phyloP scores from a whole-genome alignment of 2,329 filamentous ascomycete genomes.

The Trichoderma guizhouense region DNA sequence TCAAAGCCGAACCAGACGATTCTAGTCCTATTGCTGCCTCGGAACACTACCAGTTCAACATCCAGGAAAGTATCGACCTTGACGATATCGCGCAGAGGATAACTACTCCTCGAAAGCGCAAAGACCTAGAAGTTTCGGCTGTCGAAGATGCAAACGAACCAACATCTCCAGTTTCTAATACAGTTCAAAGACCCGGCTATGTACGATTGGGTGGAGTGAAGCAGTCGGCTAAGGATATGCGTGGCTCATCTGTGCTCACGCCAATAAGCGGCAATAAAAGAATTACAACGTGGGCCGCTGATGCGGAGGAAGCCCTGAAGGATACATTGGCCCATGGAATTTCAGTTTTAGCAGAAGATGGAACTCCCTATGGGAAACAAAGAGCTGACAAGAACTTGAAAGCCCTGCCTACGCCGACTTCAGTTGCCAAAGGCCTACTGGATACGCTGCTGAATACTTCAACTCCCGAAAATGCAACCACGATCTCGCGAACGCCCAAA shows the following conservation, averaged over 20 bases:
- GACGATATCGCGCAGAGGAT: conserved; percentile 33
- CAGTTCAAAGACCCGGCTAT: conserved; percentile 22
- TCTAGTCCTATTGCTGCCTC: conserved; percentile 30
- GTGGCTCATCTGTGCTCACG: conserved; percentile 33
- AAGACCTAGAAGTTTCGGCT: conserved; percentile 24
- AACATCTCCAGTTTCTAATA: conserved; percentile 6
- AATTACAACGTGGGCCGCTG: conserved; percentile 22
- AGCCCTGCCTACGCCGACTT: conserved; percentile 2
- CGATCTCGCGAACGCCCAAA: conserved; percentile 27
- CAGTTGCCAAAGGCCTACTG: conserved; percentile 30
- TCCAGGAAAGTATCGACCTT: conserved; percentile 60
- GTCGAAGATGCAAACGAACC: background rate
- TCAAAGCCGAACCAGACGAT: conserved; percentile 43
- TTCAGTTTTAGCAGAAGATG: conserved; percentile 48
- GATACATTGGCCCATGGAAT: conserved; percentile 37
- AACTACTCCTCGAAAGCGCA: conserved; percentile 37
- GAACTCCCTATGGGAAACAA: conserved; percentile 31
- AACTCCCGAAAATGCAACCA: background rate
- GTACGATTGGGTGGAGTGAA: conserved; percentile 21
- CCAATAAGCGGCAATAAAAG: conserved; percentile 37
- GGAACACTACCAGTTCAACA: conserved; percentile 29
- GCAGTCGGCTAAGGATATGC: conserved; percentile 11
- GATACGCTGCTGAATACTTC: conserved; percentile 34
- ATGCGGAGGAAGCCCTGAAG: conserved; percentile 25
- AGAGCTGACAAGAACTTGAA: conserved; percentile 6